Percentiles rank a stretch among this genome's conserved stretches.
Evolutionary conservation across 768 basidiomycete genomes (phyloP).

Genomic region (Obba rivulosa): DNA sequence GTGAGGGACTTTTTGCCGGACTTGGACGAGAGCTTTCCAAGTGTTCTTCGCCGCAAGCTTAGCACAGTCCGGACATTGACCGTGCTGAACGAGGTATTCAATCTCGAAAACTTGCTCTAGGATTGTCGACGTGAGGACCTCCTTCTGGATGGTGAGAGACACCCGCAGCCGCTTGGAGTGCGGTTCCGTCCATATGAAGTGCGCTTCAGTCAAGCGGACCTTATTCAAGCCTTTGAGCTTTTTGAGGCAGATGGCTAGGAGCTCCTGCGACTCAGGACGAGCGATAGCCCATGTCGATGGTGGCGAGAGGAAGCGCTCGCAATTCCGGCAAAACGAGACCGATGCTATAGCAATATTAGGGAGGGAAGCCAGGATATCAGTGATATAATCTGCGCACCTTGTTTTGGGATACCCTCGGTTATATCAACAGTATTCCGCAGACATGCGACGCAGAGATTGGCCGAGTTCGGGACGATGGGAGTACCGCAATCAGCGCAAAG

Average conservation of each 20-base stretch:
- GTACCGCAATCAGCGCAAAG: conserved; percentile 91
- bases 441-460: conserved; percentile 87
- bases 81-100: conserved; percentile 90
- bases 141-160: conserved; percentile 97
- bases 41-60: conserved; percentile 97
- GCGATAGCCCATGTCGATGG: conserved; percentile 83
- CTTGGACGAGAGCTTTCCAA: conserved; percentile 96
- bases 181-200: conserved; percentile 99
- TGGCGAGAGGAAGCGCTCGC: conserved; percentile 92
- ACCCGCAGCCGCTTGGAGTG: conserved; percentile 91
- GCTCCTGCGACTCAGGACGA: conserved; percentile 85
- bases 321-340: conserved; percentile 91
- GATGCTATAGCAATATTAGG: conserved; percentile 47
- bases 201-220: conserved; percentile 95
- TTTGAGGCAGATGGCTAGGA: conserved; percentile 90
- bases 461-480: conserved; percentile 86
- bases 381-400: conserved; percentile 46
- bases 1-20: conserved; percentile 97
- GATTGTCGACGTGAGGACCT: conserved; percentile 92
- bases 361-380: background rate
- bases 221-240: conserved; percentile 92
- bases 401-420: conserved; percentile 96
- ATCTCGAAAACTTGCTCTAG: conserved; percentile 97
- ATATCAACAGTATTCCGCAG: conserved; percentile 92
- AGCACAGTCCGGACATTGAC: conserved; percentile 93